Evolutionary conservation across 2,329 filamentous ascomycete genomes (phyloP).

Genomic region (Pezicula radicicola): DNA sequence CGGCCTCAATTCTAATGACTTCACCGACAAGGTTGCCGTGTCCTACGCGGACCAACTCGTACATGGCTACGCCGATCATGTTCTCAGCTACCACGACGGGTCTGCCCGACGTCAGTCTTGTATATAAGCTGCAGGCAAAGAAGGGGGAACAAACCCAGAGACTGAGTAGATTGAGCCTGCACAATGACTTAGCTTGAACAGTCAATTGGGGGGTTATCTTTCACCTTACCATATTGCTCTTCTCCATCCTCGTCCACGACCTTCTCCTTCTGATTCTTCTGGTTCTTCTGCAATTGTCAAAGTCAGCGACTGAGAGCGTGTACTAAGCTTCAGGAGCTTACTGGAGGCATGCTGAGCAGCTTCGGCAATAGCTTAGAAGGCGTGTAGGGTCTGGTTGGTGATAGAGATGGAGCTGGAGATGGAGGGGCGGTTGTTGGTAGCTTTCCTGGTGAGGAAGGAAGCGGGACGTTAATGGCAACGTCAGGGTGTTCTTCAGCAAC

Average conservation of each 20-base stretch:
- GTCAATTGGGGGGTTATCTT: slow-evolving; percentile 3
- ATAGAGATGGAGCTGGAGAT: slow-evolving; percentile 16
- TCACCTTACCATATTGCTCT: slow-evolving; percentile 50
- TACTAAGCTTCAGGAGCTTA: slow-evolving; percentile 20
- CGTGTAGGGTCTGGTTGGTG: slow-evolving; percentile 17
- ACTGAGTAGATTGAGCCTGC: slow-evolving; percentile 66
- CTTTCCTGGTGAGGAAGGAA: slow-evolving; percentile 34
- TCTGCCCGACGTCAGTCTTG: slow-evolving; percentile 38
- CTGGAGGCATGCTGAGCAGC: slow-evolving; percentile 32
- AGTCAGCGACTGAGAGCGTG: slow-evolving; percentile 25
- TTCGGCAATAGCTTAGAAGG: slow-evolving; percentile 23
- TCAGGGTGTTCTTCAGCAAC: slow-evolving; percentile 30
- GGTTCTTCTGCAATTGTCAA: slow-evolving; percentile 25
- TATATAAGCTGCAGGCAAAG: slow-evolving; percentile 2
- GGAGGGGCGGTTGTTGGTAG: slow-evolving; percentile 38
- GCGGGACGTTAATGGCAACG: slow-evolving; percentile 11
- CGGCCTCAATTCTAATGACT: slow-evolving; percentile 94
- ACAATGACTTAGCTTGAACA: slow-evolving; percentile 16
- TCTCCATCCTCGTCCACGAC: slow-evolving; percentile 42
- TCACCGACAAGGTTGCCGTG: slow-evolving; percentile 91
- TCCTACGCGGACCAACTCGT: slow-evolving; percentile 94
- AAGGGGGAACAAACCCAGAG: slow-evolving; percentile 47
- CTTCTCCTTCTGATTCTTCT: slow-evolving; percentile 34
- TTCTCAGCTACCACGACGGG: slow-evolving; percentile 96
- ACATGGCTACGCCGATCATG: slow-evolving; percentile 99